Evolutionary conservation across 2,329 filamentous ascomycete genomes (phyloP), one percentile per base, ranked within the genome.

Genomic region (Orbilia blumenaviensis): DNA sequence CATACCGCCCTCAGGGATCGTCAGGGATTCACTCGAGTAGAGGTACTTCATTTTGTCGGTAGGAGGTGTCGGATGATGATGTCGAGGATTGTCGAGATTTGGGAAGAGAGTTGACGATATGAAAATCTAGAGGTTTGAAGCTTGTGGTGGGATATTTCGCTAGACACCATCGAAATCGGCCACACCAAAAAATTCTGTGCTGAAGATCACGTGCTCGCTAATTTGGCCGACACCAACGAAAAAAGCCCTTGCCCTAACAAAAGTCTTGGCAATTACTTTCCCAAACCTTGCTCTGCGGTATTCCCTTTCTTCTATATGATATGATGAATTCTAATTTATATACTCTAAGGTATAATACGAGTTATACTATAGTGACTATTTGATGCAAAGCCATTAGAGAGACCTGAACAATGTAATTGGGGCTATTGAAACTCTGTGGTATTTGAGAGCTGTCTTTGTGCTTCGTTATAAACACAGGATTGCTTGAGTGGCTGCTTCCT

Each of bases 1-100:
- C 92, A 87, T 90, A 97, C 93, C 93, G 88, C 94, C 92, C 86
- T 97, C 93, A 84, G 96, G 95, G 87, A 99, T 93, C 84, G 90
- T 89, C 87, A 99, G 89, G 87, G 89, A 88, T 90, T 99, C 94
- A 88, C 94, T 89, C 84, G 93, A 96, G 90, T 97, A 93, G 88
- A 99, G 97, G 92, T 97, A 98, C 89, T 92, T 96, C 95, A 98
- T 98, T 66, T 69, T 76, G 64, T 69, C 72, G 72, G 58, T 46
- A 42, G 27, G 23, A 21, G 41, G 34, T 64, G 64, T 66, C 67
- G 67, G 67, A 58, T 38, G n/a, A 29, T 60, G 44, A 16, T 52
- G 72, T 52, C 64, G 64, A 44, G 29, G 60, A 38, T 67, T 68
- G 56, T 63, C 56, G 71, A 58, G 38, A 21, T 29, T n/a, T n/a